Percentiles rank a stretch among this genome's conserved stretches.
Conservation (phyloP, 2,329 filamentous ascomycete species). For the Aspergillus pseudoterreus region DNA sequence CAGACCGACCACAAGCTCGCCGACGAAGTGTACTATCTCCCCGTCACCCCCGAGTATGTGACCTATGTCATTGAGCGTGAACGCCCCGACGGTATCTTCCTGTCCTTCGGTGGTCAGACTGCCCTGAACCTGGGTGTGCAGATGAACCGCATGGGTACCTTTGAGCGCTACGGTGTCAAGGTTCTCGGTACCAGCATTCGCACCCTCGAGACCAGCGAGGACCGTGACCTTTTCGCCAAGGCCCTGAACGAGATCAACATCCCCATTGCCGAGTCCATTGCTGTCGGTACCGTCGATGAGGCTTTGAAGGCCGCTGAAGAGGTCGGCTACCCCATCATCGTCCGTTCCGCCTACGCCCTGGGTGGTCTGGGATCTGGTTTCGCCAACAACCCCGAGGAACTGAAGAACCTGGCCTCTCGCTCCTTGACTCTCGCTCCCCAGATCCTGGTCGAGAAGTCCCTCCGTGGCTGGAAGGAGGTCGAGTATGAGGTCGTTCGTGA, state of each 20-base stretch:
- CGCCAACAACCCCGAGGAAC: constrained; percentile 87
- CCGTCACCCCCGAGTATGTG: constrained; percentile 96
- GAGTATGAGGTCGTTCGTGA: constrained; percentile 98
- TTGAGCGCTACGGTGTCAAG: constrained; percentile 91
- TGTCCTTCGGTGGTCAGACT: constrained; percentile 96
- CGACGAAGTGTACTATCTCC: constrained; percentile 97
- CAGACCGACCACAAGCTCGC: constrained; percentile 95
- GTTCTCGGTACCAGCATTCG: constrained; percentile 93
- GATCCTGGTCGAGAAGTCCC: constrained; percentile 95
- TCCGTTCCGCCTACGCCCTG: constrained; percentile 92
- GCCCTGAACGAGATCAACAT: constrained; percentile 97
- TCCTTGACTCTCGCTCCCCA: constrained; percentile 92
- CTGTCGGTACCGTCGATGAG: constrained; percentile 86
- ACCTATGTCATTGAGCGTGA: constrained; percentile 96
- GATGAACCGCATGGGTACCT: constrained; percentile 94
- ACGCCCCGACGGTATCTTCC: constrained; percentile 91
- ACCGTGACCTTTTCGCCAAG: constrained; percentile 93
- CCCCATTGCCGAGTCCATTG: constrained; percentile 93
- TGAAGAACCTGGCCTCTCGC: constrained; percentile 86
- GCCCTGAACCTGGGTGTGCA: constrained; percentile 94
- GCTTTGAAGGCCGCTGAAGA: constrained; percentile 80
- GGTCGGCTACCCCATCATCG: constrained; percentile 95
- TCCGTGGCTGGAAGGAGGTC: constrained; percentile 99
- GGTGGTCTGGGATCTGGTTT: constrained; percentile 96
- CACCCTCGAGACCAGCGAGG: constrained; percentile 90